Conservation (phyloP, 768 basidiomycete species). For the Termitomyces sp. region DNA sequence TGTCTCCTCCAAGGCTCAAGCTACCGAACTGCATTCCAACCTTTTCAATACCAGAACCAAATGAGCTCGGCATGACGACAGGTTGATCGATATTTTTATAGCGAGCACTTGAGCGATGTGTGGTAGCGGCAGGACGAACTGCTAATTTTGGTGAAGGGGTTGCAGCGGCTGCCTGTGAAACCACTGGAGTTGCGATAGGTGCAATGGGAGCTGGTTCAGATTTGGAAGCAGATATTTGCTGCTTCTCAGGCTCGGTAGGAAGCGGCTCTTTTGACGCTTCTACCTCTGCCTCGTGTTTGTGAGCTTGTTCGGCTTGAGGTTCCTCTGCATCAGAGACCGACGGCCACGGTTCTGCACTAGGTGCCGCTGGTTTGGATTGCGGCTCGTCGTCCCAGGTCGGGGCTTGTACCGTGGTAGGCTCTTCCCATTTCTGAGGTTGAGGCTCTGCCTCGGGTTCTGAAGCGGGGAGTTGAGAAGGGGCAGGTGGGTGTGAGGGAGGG, state of each 20-base stretch:
- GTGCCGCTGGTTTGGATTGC: conserved; percentile 27
- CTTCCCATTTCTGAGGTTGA: conserved; percentile 53
- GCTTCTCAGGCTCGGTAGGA: conserved; percentile 25
- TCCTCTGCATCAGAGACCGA: conserved; percentile 22
- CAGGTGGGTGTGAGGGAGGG: conserved; percentile 18
- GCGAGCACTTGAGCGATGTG: conserved; percentile 54
- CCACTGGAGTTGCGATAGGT: conserved; percentile 23
- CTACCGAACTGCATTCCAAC: conserved; percentile 91
- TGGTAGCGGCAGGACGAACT: conserved; percentile 44
- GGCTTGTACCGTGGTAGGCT: conserved; percentile 63
- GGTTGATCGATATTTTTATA: conserved; percentile 75
- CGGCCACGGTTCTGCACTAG: conserved; percentile 29
- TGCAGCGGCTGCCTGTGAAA: conserved; percentile 30
- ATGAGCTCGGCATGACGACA: conserved; percentile 74
- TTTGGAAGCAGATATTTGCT: conserved; percentile 19
- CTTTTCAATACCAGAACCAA: conserved; percentile 62
- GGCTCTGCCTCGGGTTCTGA: conserved; percentile 29
- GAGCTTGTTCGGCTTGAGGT: conserved; percentile 11
- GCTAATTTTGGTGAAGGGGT: conserved; percentile 47
- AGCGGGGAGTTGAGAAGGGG: conserved; percentile 29
- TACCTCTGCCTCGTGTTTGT: conserved; percentile 23
- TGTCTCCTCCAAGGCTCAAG: conserved; percentile 68
- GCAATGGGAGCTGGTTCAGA: conserved; percentile 32
- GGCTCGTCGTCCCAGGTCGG: conserved; percentile 74
- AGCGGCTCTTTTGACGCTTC: conserved; percentile 25